A percentile compares a stretch with the other conserved stretches of the same genome.
These are phyloP conservation scores for Rhynchospora tenuis DNA, from an alignment of 176 grass and related monocot species.

Conservation along the genomic window DNA sequence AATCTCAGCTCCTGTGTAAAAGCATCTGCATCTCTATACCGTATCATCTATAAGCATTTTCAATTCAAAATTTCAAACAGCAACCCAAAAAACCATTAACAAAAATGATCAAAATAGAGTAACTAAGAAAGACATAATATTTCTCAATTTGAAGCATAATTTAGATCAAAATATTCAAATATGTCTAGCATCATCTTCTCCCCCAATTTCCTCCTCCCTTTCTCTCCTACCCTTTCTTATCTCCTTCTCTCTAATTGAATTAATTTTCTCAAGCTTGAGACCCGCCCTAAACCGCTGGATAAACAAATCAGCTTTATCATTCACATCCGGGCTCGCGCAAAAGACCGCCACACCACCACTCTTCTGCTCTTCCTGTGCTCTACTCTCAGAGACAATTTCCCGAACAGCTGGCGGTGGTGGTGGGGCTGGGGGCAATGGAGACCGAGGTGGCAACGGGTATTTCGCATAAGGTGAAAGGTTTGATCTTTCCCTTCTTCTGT, in stretches of 20 bases:
- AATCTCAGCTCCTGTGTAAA: neutral
- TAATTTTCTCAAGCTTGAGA: constrained; percentile 84
- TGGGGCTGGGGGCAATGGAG: constrained; percentile 45
- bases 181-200: constrained; percentile 27
- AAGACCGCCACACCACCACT: constrained; percentile 33
- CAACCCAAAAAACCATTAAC: neutral
- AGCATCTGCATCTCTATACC: constrained; percentile 9
- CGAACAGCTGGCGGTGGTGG: constrained; percentile 36
- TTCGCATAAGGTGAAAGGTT: constrained; percentile 13
- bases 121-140: neutral
- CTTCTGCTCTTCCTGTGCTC: neutral
- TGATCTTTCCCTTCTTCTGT: constrained; percentile 18
- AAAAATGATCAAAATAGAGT: neutral
- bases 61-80: neutral
- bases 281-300: constrained; percentile 61
- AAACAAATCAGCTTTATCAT: constrained; percentile 82
- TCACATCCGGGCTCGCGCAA: constrained; percentile 92
- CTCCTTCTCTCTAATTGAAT: constrained; percentile 70
- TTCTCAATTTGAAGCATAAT: neutral
- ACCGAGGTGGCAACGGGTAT: constrained; percentile 33
- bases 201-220: constrained; percentile 8
- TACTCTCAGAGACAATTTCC: constrained; percentile 16
- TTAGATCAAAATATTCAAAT: constrained; percentile 2
- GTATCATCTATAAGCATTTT: neutral
- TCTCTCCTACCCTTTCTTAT: constrained; percentile 14